Base-by-base conservation (phyloP, 352 stramenopile genomes). In the Phytophthora agathidicida region DNA sequence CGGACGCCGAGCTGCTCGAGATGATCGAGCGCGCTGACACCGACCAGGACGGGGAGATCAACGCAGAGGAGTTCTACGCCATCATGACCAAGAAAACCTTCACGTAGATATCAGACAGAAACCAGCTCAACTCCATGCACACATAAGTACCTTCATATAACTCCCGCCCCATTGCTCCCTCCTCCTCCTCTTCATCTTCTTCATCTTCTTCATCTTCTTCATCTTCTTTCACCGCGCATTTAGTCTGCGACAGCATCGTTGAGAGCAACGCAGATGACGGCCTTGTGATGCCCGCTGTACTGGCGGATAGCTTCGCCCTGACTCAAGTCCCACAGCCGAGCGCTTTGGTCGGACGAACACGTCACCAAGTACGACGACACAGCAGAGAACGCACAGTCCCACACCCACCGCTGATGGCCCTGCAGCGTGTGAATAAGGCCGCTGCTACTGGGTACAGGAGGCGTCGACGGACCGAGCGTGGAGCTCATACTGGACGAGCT, bases 1-100 rank as follows among this genome's bases (percentile, higher is more conserved):
- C 96, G 19, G 95, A 99, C 71, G 96, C 98, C 50, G 98, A 99
- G 84, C 75, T 99, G 61, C 88, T 99, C 44, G 96, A 99, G 77
- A 99, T 99, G 97, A 99, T 99, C 61, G 96, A 99, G 72, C 85
- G 98, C 41, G 97, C 97, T 1, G 93, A 99, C 69, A 66, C 87
- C 0, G 93, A 98, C 71, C 91, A 97, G 50, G 93, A 98, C 68
- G 97, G 97, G 33, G 93, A 98, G 79, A 98, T 99, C 70, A 98
- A 95, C 56, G 80, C 96, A 50, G 94, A 99, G 47, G 97, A 99
- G 62, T 99, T 99, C 71, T 94, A 98, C 49, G 74, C 89, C 42
- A 99, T 99, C 68, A 99, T 99, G 97, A 99, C 97, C 57, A 99
- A 99, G 75, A 97, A 91, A 63, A 93, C 83, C 6, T 93, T 91